These are phyloP conservation scores for Leccinum griseonigrum DNA, from an alignment of 1,284 basidiomycete species.

Conservation along the genomic window DNA sequence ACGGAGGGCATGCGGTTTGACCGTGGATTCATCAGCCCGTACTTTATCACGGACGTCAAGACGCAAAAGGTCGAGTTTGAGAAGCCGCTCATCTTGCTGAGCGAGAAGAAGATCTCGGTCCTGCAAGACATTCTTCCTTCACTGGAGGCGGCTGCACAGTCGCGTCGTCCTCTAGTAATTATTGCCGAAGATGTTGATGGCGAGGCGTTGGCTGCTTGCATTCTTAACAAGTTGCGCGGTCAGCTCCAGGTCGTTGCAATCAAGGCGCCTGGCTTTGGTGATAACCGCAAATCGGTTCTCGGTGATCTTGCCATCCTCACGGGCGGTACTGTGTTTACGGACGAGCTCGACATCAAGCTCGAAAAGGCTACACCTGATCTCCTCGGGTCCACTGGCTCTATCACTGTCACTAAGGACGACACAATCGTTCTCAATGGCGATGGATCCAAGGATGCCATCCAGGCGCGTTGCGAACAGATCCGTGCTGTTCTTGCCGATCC, in stretches of 20 bases:
- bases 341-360: conserved; percentile 98
- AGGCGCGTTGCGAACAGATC: conserved; percentile 94
- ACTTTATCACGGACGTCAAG: conserved; percentile 99
- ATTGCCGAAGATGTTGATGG: conserved; percentile 98
- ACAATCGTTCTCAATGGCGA: conserved; percentile 97
- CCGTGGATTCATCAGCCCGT: conserved; percentile 97
- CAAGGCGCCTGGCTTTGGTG: conserved; percentile 98
- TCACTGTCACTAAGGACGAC: conserved; percentile 98
- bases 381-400: conserved; percentile 88
- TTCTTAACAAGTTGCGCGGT: conserved; percentile 98
- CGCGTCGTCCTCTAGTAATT: conserved; percentile 91
- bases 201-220: conserved; percentile 95
- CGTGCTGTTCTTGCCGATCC: conserved; percentile 81
- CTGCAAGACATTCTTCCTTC: conserved; percentile 95
- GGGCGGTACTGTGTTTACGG: conserved; percentile 96
- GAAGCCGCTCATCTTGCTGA: conserved; percentile 91
- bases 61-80: conserved; percentile 96
- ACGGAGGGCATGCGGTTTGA: conserved; percentile 99
- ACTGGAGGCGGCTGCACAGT: conserved; percentile 89
- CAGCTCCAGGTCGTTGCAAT: conserved; percentile 92
- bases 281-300: conserved; percentile 98
- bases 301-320: conserved; percentile 97
- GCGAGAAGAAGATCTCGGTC: conserved; percentile 97
- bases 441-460: conserved; percentile 83
- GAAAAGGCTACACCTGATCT: conserved; percentile 88